Base-by-base conservation (phyloP, 305 asterid species). In the Solanum hybrid region DNA sequence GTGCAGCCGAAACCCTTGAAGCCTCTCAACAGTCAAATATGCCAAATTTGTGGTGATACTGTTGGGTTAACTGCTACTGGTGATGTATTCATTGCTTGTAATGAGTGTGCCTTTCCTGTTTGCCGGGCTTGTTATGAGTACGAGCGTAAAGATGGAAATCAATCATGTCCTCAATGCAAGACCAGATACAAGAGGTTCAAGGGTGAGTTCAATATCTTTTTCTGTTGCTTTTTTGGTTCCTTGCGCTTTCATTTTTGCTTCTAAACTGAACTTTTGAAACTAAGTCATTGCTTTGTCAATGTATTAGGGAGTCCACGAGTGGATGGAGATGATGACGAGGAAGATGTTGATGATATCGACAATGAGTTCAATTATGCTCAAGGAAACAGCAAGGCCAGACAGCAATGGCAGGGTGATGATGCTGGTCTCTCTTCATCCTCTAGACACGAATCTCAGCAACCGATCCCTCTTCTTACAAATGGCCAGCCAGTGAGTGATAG, bases 311-410 rank as follows among this genome's bases (percentile, higher is more conserved):
- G 98, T 86, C 96, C 95, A 13, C 93, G 99, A 91, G 97, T 96
- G 11, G 98, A 96, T 20, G 98, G 98, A 77, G 99, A 96, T 90
- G 98, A 96, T 89, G 99, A 95, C 6, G 99, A 96, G 92, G 98
- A 95, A 31, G 96, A 91, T 87, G 91, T 92, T 81, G 99, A 96
- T 93, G 99, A 96, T 90, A 91, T 96, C 89, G 98, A 95, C 91
- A 93, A 95, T 64, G 98, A 96, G 91, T 95, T 96, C 42, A 92
- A 90, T 92, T 93, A 95, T 90, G 86, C 94, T 88, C 96, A 92
- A 84, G 96, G 95, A 46, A 94, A 95, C 89, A 90, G 90, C 93
- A 95, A 95, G 93, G 93, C 92, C 89, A 92, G 95, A 91, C 94
- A 93, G 90, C 97, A 95, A 83, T 97, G 98, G 98, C 96, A 91